Conservation (phyloP, 2,329 filamentous ascomycete genomes). For the Macrophomina pseudophaseolina region DNA sequence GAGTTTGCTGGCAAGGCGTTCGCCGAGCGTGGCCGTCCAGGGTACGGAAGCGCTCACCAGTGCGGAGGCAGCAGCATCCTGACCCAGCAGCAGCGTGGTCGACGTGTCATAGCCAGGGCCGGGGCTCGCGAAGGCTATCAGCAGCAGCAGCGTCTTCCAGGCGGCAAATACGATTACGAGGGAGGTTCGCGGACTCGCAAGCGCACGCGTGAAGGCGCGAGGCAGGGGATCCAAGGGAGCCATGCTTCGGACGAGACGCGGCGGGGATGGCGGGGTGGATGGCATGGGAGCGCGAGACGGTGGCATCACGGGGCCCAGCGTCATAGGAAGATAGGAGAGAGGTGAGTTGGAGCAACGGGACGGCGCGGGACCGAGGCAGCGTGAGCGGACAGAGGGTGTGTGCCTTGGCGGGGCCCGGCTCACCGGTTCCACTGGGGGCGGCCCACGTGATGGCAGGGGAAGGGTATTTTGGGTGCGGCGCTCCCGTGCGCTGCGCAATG, state of each 20-base stretch:
- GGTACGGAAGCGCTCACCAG: constrained; percentile 3
- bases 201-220: constrained; percentile 1
- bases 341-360: neutral
- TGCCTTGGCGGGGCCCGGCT: constrained; percentile 6
- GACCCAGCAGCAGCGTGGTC: constrained; percentile 57
- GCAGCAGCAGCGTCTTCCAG: constrained; percentile 73
- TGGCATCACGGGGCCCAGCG: constrained; percentile 1
- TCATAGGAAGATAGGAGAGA: constrained; percentile 10
- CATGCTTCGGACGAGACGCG: constrained; percentile 10
- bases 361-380: constrained; percentile 11
- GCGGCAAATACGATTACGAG: constrained; percentile 54
- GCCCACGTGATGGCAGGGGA: constrained; percentile 8
- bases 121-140: constrained; percentile 62
- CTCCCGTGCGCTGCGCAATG: constrained; percentile 15
- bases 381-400: neutral
- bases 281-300: neutral
- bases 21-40: constrained; percentile 32
- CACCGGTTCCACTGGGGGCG: constrained; percentile 2
- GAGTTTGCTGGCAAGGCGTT: constrained; percentile 60
- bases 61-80: constrained; percentile 28
- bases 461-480: neutral
- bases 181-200: neutral
- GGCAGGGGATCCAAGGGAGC: neutral
- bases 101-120: constrained; percentile 80
- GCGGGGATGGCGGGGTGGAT: neutral